A percentile compares a stretch with the other conserved stretches of the same genome.
phyloP scores from a whole-genome alignment of 768 basidiomycete species.

The Kwoniella newhampshirensis region DNA sequence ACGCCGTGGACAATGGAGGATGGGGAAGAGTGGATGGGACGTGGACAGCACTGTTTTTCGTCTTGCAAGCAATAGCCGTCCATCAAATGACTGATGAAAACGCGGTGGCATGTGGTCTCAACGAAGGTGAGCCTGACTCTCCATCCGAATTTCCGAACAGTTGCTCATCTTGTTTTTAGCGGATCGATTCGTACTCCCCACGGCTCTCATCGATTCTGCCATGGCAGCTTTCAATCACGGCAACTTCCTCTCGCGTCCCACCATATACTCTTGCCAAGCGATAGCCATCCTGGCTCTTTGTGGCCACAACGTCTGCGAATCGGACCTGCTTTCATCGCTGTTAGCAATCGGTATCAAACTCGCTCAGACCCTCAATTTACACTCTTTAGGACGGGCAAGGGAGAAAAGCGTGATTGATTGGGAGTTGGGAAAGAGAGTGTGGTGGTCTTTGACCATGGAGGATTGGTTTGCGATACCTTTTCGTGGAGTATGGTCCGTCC shows the following conservation, averaged over 20 bases:
- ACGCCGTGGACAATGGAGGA: neutral
- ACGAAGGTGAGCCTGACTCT: conserved; percentile 13
- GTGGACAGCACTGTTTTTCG: conserved; percentile 25
- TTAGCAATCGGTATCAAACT: conserved; percentile 29
- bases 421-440: conserved; percentile 25
- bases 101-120: conserved; percentile 15
- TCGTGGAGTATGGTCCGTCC: conserved; percentile 27
- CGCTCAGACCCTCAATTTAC: conserved; percentile 24
- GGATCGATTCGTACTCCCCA: conserved; percentile 23
- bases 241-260: conserved; percentile 16
- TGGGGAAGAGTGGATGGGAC: conserved; percentile 17
- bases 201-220: conserved; percentile 24
- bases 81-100: conserved; percentile 30
- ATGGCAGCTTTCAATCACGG: conserved; percentile 21
- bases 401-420: conserved; percentile 8
- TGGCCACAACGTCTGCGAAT: conserved; percentile 33
- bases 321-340: conserved; percentile 25
- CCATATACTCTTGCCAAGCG: conserved; percentile 23
- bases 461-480: conserved; percentile 33
- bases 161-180: neutral
- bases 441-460: conserved; percentile 26
- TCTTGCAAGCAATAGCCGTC: conserved; percentile 23
- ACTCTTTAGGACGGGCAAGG: conserved; percentile 7
- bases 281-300: conserved; percentile 24
- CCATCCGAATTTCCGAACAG: neutral